A percentile compares a stretch with the other conserved stretches of the same genome.
These are phyloP conservation scores for Cercophora sp. DNA, from an alignment of 495 filamentous ascomycete species.

Conservation along the genomic window DNA sequence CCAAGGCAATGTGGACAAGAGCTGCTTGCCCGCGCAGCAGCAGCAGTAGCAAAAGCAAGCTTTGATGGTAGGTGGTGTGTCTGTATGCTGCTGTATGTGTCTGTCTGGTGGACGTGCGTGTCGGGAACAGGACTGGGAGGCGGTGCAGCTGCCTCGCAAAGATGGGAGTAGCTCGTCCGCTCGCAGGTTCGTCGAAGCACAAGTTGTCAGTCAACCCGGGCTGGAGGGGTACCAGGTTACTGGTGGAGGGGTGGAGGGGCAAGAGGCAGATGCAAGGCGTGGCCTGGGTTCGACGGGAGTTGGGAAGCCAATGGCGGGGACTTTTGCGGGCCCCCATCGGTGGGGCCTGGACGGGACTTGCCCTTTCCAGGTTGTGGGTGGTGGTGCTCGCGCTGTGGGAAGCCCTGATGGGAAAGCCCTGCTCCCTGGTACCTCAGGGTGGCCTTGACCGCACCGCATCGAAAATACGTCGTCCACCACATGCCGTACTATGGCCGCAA, in stretches of 20 bases:
- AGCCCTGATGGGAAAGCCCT: conserved; percentile 7
- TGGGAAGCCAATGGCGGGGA: conserved; percentile 13
- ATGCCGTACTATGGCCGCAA: not conserved
- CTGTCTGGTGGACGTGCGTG: not conserved
- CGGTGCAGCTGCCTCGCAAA: not conserved
- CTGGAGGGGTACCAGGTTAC: conserved; percentile 3
- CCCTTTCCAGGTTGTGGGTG: no score
- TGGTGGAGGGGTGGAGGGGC: conserved; percentile 7
- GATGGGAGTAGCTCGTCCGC: no score
- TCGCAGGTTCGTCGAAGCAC: no score
- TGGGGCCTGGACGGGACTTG: no score
- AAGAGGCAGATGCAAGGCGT: conserved; percentile 7
- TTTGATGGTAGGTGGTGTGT: no score
- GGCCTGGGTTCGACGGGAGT: conserved; percentile 4
- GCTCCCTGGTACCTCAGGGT: not conserved
- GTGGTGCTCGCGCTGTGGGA: no score
- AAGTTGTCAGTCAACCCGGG: not conserved
- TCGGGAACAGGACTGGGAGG: conserved; percentile 9
- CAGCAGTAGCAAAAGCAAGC: not conserved
- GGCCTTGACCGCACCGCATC: conserved; percentile 2
- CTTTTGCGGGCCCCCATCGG: not conserved
- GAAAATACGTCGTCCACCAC: not conserved
- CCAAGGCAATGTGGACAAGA: not conserved
- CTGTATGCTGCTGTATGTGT: not conserved
- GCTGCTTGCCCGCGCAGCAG: not conserved